A percentile compares a stretch with the other conserved stretches of the same genome.
Evolutionary conservation across 73 alveolate genomes (phyloP).

Genomic region (Loxodes magnus): DNA sequence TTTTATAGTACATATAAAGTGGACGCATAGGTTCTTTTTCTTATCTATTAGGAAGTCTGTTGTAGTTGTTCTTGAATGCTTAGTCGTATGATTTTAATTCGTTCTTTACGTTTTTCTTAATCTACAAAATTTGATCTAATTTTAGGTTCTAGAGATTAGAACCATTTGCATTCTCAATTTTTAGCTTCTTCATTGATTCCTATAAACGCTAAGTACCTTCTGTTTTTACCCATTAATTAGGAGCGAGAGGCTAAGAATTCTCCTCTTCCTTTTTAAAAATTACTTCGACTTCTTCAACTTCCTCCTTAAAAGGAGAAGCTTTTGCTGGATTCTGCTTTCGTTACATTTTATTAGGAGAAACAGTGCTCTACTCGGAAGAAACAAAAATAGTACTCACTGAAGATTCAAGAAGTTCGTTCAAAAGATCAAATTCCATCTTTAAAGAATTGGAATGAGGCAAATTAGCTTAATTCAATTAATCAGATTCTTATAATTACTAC

Average conservation of each 20-base stretch:
- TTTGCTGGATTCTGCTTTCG: constrained; percentile 11
- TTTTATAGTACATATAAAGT: constrained; percentile 70
- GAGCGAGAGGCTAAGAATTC: constrained; percentile 16
- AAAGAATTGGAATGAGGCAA: no score
- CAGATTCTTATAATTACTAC: no score
- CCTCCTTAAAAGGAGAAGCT: constrained; percentile 10
- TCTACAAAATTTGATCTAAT: constrained; percentile 40
- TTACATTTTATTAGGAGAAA: constrained; percentile 14
- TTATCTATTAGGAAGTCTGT: constrained; percentile 41
- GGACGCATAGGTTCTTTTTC: constrained; percentile 91
- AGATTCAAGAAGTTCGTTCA: constrained; percentile 55
- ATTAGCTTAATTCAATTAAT: no score
- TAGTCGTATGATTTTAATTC: constrained; percentile 68
- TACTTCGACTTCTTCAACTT: constrained; percentile 17
- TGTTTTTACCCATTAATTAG: constrained; percentile 24
- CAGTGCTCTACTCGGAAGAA: constrained; percentile 11
- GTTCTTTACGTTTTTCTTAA: constrained; percentile 66
- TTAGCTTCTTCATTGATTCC: constrained; percentile 32
- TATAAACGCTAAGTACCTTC: constrained; percentile 30
- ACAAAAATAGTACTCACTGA: constrained; percentile 50
- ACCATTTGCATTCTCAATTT: constrained; percentile 27
- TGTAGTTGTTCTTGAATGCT: constrained; percentile 30
- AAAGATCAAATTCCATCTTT: constrained; percentile 58
- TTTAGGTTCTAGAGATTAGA: constrained; percentile 33
- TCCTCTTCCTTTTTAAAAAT: constrained; percentile 12